Percentiles rank a stretch among this genome's conserved stretches.
These are phyloP conservation scores for Exserohilum turcica DNA, from an alignment of 2,329 filamentous ascomycete species.

Conservation along the genomic window DNA sequence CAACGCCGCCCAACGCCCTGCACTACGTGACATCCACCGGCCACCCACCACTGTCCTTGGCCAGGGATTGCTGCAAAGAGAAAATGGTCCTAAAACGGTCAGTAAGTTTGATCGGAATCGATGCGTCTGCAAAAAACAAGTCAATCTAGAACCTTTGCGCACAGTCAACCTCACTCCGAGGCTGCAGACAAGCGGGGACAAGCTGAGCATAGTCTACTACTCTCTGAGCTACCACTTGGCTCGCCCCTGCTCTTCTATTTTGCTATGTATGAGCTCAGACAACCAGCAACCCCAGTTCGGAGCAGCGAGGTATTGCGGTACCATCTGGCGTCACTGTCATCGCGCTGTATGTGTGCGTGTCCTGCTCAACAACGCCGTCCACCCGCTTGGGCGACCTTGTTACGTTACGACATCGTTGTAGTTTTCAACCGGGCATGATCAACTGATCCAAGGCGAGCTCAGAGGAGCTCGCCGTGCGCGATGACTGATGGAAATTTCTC, in stretches of 20 bases:
- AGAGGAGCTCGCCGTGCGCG: not conserved
- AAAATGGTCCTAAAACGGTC: no score
- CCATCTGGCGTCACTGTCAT: constrained; percentile 8
- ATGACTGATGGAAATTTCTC: constrained; percentile 5
- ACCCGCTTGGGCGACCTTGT: not conserved
- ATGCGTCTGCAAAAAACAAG: no score
- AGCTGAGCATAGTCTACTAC: no score
- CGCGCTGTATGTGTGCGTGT: not conserved
- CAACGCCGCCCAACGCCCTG: no score
- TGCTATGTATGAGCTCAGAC: constrained; percentile 8
- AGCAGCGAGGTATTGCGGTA: constrained; percentile 1
- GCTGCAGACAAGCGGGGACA: no score
- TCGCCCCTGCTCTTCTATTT: not conserved
- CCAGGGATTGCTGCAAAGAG: no score
- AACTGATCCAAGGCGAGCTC: not conserved
- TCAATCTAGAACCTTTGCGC: not conserved
- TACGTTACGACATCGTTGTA: not conserved
- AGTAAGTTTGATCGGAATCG: no score
- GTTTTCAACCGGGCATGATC: not conserved
- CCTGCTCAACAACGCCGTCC: not conserved
- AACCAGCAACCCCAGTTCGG: not conserved
- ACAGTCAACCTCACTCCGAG: not conserved
- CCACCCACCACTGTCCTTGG: no score
- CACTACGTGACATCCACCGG: no score
- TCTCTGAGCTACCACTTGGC: no score